Evolutionary conservation across 768 basidiomycete genomes (phyloP).

Genomic region (Pilatotrama ljubarskyi): DNA sequence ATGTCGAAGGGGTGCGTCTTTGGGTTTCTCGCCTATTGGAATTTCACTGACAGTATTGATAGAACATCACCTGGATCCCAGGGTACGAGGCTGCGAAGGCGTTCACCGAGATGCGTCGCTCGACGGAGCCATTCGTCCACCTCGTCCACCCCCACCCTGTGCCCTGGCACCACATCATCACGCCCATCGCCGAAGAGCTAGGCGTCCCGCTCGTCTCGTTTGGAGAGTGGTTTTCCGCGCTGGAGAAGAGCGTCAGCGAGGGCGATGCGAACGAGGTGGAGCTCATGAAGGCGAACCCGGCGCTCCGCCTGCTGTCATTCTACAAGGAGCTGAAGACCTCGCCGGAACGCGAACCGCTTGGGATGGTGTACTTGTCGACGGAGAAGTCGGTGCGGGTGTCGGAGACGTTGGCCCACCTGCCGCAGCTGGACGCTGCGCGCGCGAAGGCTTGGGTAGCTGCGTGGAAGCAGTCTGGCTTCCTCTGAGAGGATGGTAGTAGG

Average conservation of each 20-base stretch:
- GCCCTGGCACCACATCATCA: slow-evolving; percentile 29
- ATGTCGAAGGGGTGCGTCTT: slow-evolving; percentile 16
- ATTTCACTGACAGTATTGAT: not conserved
- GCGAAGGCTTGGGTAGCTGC: not conserved
- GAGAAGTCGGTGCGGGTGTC: slow-evolving; percentile 12
- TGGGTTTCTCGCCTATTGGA: not conserved
- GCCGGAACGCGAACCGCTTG: slow-evolving; percentile 15
- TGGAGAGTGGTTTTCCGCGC: slow-evolving; percentile 26
- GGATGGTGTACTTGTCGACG: slow-evolving; percentile 13
- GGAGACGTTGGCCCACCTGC: slow-evolving; percentile 4
- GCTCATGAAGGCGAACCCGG: slow-evolving; percentile 25
- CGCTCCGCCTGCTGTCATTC: slow-evolving; percentile 29
- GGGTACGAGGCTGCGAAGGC: slow-evolving; percentile 27
- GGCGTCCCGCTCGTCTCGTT: slow-evolving; percentile 29
- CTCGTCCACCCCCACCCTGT: slow-evolving; percentile 43
- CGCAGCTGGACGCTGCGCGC: not conserved
- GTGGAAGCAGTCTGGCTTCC: not conserved
- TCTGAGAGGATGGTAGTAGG: not conserved
- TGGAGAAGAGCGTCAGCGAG: slow-evolving; percentile 3
- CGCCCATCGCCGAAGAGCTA: slow-evolving; percentile 18
- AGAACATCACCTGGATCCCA: slow-evolving; percentile 31
- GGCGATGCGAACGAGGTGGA: slow-evolving; percentile 16
- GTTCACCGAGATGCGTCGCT: slow-evolving; percentile 27
- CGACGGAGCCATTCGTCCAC: slow-evolving; percentile 30
- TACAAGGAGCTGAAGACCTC: slow-evolving; percentile 11